Percentiles rank a stretch among this genome's conserved stretches.
Evolutionary conservation across 2,329 filamentous ascomycete species (phyloP).

Genomic region (Eutypella sp.): DNA sequence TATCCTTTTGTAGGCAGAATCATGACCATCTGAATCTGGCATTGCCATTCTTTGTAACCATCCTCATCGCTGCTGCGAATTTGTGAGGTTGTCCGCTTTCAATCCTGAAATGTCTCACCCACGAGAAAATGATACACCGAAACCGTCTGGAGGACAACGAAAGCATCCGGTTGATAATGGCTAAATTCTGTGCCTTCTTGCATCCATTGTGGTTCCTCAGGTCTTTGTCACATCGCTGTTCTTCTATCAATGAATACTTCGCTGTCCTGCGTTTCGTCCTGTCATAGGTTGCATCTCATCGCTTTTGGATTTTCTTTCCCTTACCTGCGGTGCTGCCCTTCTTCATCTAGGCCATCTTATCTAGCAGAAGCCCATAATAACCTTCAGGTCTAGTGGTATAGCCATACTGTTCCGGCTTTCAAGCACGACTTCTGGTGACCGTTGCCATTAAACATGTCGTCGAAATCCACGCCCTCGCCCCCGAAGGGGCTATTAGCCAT

Average conservation of each 20-base stretch:
- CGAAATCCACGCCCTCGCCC: too few species aligned
- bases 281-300: not conserved
- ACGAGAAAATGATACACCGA: not conserved
- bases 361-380: too few species aligned
- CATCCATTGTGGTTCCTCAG: not conserved
- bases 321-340: not conserved
- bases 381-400: too few species aligned
- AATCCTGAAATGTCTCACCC: conserved; percentile 15
- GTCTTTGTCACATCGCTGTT: not conserved
- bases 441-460: too few species aligned
- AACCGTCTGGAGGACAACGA: not conserved
- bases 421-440: too few species aligned
- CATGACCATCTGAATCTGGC: not conserved
- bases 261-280: not conserved
- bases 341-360: not conserved
- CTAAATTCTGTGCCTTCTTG: too few species aligned
- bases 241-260: not conserved
- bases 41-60: not conserved
- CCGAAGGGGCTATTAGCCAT: too few species aligned
- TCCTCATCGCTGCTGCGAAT: not conserved
- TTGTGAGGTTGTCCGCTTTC: conserved; percentile 7
- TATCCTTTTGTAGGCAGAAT: not conserved
- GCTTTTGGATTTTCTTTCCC: not conserved
- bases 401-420: too few species aligned
- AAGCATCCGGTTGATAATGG: not conserved